These are phyloP conservation scores for Leccinum disarticulatum DNA, from an alignment of 768 basidiomycete genomes.

Conservation along the genomic window DNA sequence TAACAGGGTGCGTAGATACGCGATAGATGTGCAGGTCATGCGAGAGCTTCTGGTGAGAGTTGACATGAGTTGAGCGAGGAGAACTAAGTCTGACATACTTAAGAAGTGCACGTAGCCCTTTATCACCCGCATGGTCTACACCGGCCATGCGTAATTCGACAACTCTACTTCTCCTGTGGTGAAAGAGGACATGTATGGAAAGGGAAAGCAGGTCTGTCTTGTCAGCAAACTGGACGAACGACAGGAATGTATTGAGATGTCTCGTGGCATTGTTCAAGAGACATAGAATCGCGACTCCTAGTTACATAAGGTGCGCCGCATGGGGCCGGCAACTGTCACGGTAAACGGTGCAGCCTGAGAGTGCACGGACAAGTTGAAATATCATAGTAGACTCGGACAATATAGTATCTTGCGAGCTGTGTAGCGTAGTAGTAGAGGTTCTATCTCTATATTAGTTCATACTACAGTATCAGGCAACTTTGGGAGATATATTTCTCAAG, in stretches of 20 bases:
- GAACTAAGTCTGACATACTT: conserved; percentile 50
- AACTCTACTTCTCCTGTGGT: conserved; percentile 68
- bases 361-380: too few relatives aligned
- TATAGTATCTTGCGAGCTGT: too few relatives aligned
- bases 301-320: neutral
- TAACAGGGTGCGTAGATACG: conserved; percentile 60
- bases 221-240: conserved; percentile 69
- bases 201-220: conserved; percentile 59
- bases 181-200: conserved; percentile 78
- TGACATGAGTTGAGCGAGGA: conserved; percentile 31
- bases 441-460: conserved; percentile 29
- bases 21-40: conserved; percentile 72
- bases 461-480: conserved; percentile 74
- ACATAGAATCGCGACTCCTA: conserved; percentile 71
- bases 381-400: too few relatives aligned
- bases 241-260: too few relatives aligned
- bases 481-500: conserved; percentile 64
- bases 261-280: too few relatives aligned
- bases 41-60: conserved; percentile 72
- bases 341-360: too few relatives aligned
- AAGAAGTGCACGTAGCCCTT: conserved; percentile 68
- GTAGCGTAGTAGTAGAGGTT: conserved; percentile 15
- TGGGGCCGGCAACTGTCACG: too few relatives aligned
- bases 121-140: conserved; percentile 61
- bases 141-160: conserved; percentile 64